phyloP scores from a whole-genome alignment of 768 basidiomycete genomes.

The Suillus ampliporus region DNA sequence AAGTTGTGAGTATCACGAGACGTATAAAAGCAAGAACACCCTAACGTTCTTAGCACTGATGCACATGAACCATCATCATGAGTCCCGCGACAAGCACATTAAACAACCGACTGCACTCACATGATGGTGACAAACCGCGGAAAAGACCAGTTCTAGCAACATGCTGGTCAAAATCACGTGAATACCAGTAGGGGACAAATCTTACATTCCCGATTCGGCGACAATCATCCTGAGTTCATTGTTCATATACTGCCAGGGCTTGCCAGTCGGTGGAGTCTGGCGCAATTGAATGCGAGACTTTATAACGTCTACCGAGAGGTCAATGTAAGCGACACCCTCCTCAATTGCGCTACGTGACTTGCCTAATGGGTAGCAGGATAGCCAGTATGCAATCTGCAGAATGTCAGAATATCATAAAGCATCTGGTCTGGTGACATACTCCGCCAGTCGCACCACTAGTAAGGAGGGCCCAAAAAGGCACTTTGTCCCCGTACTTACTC shows the following conservation, averaged over 20 bases:
- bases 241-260: constrained; percentile 77
- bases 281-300: constrained; percentile 91
- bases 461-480: constrained; percentile 87
- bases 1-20: constrained; percentile 11
- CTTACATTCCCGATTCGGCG: constrained; percentile 75
- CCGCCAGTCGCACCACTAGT: constrained; percentile 86
- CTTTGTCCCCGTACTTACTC: constrained; percentile 60
- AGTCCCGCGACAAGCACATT: not conserved
- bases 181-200: constrained; percentile 17
- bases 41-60: constrained; percentile 67
- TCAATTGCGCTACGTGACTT: constrained; percentile 1
- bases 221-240: constrained; percentile 71
- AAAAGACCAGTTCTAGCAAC: constrained; percentile 62
- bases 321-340: not conserved
- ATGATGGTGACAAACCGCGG: constrained; percentile 75
- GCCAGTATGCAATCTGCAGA: constrained; percentile 84
- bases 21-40: not conserved
- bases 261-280: constrained; percentile 70
- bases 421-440: constrained; percentile 47
- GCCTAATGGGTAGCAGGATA: constrained; percentile 91
- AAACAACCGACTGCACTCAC: constrained; percentile 49
- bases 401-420: constrained; percentile 8
- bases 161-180: constrained; percentile 1
- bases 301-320: constrained; percentile 67
- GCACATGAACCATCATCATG: constrained; percentile 1